Evolutionary conservation across 345 rosid genomes (phyloP).

Genomic region (Hibiscus mutabilis): DNA sequence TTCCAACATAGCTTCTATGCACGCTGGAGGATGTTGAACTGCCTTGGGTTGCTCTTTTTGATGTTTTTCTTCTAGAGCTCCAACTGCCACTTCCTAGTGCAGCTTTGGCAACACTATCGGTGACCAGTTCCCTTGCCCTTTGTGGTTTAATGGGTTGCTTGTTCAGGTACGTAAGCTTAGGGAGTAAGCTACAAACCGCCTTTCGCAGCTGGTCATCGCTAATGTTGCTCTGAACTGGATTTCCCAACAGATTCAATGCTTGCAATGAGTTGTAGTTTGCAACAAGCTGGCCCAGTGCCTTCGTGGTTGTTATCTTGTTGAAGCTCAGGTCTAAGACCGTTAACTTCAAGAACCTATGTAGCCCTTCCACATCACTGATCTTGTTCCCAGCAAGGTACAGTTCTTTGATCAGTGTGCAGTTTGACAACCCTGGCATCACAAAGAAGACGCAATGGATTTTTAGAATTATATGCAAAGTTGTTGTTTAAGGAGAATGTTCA

Average conservation of each 20-base stretch:
- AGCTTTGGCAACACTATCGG: slow-evolving; percentile 76
- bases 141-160: slow-evolving; percentile 74
- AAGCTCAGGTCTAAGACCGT: slow-evolving; percentile 83
- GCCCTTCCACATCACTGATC: slow-evolving; percentile 75
- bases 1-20: slow-evolving; percentile 20
- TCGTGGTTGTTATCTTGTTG: slow-evolving; percentile 84
- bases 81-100: slow-evolving; percentile 46
- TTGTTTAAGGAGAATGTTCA: background rate
- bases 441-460: slow-evolving; percentile 3
- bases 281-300: slow-evolving; percentile 83
- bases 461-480: background rate
- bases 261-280: slow-evolving; percentile 74
- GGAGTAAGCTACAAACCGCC: slow-evolving; percentile 62
- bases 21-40: slow-evolving; percentile 20
- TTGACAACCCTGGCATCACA: slow-evolving; percentile 57
- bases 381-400: slow-evolving; percentile 92
- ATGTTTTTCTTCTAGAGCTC: slow-evolving; percentile 33
- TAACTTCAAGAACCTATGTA: slow-evolving; percentile 83
- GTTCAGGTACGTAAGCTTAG: slow-evolving; percentile 75
- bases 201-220: slow-evolving; percentile 76
- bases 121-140: slow-evolving; percentile 60
- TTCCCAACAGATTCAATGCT: slow-evolving; percentile 78
- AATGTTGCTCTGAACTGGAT: slow-evolving; percentile 70
- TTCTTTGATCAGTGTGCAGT: slow-evolving; percentile 79
- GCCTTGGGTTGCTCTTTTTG: slow-evolving; percentile 28